Conservation (phyloP, 2,329 filamentous ascomycete genomes). For the Verticillium dahliae region DNA sequence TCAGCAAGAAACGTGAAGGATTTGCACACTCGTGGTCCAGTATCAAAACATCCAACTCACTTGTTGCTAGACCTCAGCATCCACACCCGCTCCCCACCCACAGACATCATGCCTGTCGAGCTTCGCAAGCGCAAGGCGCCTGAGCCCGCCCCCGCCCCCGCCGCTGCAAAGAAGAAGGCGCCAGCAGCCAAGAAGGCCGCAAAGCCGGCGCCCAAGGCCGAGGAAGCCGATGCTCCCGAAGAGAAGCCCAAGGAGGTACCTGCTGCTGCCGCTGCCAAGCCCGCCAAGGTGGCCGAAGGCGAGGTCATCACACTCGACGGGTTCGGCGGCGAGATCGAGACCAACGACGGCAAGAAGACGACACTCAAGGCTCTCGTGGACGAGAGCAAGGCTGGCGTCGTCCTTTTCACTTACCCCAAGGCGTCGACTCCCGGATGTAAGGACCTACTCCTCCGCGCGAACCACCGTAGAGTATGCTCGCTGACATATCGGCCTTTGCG, state of each 20-base stretch:
- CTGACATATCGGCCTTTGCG: background rate
- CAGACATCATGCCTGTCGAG: slow-evolving; percentile 44
- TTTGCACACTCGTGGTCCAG: background rate
- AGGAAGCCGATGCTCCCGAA: slow-evolving; percentile 15
- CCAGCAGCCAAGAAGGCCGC: slow-evolving; percentile 17
- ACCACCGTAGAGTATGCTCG: background rate
- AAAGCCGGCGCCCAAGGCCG: slow-evolving; percentile 20
- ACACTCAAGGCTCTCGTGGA: slow-evolving; percentile 76
- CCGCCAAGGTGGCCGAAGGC: slow-evolving; percentile 43
- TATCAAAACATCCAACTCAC: background rate
- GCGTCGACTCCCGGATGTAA: slow-evolving; percentile 92
- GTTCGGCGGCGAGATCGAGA: slow-evolving; percentile 71
- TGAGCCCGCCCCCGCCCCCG: slow-evolving; percentile 32
- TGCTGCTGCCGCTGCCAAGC: slow-evolving; percentile 20
- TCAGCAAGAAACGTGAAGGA: background rate
- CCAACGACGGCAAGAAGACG: slow-evolving; percentile 74
- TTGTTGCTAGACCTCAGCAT: background rate
- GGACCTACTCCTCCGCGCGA: slow-evolving; percentile 22
- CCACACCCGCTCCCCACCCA: background rate
- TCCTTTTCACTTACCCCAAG: slow-evolving; percentile 92
- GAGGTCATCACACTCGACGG: slow-evolving; percentile 48
- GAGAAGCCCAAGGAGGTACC: slow-evolving; percentile 11
- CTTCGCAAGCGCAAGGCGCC: slow-evolving; percentile 57
- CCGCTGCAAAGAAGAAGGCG: slow-evolving; percentile 27
- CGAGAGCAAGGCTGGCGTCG: slow-evolving; percentile 77